A percentile compares a stretch with the other conserved stretches of the same genome.
Conservation (phyloP, 371 early-diverging fungal genomes). For the Rhizopus delemar region DNA sequence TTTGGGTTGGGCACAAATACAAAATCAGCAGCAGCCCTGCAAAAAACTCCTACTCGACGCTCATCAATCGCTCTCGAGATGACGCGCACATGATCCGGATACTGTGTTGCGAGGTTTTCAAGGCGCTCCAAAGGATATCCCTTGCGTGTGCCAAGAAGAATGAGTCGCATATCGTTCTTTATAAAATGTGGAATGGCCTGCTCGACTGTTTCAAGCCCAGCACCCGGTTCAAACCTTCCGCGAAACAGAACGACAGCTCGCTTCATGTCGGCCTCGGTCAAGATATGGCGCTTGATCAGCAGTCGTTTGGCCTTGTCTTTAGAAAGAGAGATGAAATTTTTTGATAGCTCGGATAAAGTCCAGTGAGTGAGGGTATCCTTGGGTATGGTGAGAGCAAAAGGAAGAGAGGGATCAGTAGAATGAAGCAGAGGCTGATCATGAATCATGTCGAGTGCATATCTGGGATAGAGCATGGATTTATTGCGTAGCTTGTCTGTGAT, state of each 20-base stretch:
- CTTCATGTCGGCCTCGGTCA: slow-evolving; percentile 48
- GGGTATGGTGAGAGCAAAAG: slow-evolving; percentile 16
- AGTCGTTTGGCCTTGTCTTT: slow-evolving; percentile 59
- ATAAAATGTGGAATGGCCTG: slow-evolving; percentile 46
- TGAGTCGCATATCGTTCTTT: slow-evolving; percentile 50
- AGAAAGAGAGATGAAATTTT: slow-evolving; percentile 40
- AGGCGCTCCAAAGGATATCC: slow-evolving; percentile 54
- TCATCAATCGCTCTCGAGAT: slow-evolving; percentile 51
- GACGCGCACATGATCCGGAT: slow-evolving; percentile 54
- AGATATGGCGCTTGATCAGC: slow-evolving; percentile 46
- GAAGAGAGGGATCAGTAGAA: slow-evolving; percentile 13
- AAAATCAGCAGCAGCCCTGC: slow-evolving; percentile 67
- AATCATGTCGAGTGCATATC: slow-evolving; percentile 36
- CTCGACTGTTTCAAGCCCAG: slow-evolving; percentile 51
- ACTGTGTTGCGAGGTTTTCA: slow-evolving; percentile 36
- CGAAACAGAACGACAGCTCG: slow-evolving; percentile 58
- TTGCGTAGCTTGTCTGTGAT: slow-evolving; percentile 42
- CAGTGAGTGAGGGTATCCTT: slow-evolving; percentile 22
- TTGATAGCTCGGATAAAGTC: slow-evolving; percentile 30
- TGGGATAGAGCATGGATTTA: slow-evolving; percentile 48
- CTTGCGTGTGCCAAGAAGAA: slow-evolving; percentile 59
- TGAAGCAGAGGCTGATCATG: slow-evolving; percentile 19
- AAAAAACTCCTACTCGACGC: slow-evolving; percentile 54
- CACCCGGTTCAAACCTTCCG: slow-evolving; percentile 51
- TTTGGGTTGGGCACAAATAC: slow-evolving; percentile 56